Base-by-base conservation (phyloP, 352 stramenopile species). In the Globisporangium echinulatum region DNA sequence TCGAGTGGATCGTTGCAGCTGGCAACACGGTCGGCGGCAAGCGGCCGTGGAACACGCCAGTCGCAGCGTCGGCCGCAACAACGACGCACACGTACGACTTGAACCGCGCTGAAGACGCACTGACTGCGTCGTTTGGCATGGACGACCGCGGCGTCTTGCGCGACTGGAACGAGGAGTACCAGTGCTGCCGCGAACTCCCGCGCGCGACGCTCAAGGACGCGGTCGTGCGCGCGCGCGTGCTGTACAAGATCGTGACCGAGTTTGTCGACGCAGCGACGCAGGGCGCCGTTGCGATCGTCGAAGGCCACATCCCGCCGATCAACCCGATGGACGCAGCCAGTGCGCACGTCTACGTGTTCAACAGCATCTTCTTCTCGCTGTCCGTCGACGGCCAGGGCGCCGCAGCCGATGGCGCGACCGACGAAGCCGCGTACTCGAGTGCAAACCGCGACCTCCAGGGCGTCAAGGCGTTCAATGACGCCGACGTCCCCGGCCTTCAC, bases 111-210 rank as follows among this genome's bases (percentile, higher is more conserved):
- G 92, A 98, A 58, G 88, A 98, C 57, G 90, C 97, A 49, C 69
- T 98, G 47, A 90, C 75, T 39, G 75, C 80, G 42, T 87, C 79
- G 4, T 97, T 92, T 57, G 95, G 95, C 46, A 89, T 98, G 72
- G 94, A 98, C 46, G 86, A 97, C 58, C 85, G 77, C 59, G 96
- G 96, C 38, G 84, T 94, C 13, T 59, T 96, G 46, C 87, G 95
- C 49, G 96, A 99, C 75, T 99, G 96, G 96, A 99, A 99, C 64
- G 96, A 99, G 56, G 96, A 99, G 68, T 94, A 98, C 55, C 96
- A 99, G 68, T 92, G 85, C 73, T 94, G 85, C 48, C 81, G 85
- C 19, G 85, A 96, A 47, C 69, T 97, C 43, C 85, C 88, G 7
- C 79, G 75, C 7, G 67, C 74, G 25, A 92, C 74, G 7, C 65